A percentile compares a stretch with the other conserved stretches of the same genome.
These are phyloP conservation scores for Styphnolobium japonicum DNA, from an alignment of 306 rosid genomes.

Conservation along the genomic window DNA sequence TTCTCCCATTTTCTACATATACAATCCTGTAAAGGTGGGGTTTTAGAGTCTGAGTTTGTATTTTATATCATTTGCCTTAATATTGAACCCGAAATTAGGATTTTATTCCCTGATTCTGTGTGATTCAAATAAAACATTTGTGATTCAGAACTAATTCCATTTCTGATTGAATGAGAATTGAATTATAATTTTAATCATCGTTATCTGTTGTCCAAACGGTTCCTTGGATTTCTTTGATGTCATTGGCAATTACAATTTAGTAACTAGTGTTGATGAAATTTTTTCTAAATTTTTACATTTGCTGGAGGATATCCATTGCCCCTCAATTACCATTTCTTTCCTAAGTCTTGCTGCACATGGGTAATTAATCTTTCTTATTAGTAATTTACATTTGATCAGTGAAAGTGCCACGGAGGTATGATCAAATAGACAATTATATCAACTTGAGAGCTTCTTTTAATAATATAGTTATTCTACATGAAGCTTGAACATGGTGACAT, in stretches of 20 bases:
- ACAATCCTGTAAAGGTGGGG: no score
- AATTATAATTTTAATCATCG: no score
- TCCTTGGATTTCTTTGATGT: conserved; percentile 24
- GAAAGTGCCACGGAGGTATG: neutral
- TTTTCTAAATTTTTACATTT: conserved; percentile 20
- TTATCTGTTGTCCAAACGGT: neutral
- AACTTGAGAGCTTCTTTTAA: conserved; percentile 13
- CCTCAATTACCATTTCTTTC: conserved; percentile 89
- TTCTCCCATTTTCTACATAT: no score
- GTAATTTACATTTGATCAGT: neutral
- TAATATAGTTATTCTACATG: conserved; percentile 44
- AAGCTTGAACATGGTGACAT: conserved; percentile 95
- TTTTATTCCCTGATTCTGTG: no score
- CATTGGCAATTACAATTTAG: neutral
- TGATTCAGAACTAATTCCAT: no score
- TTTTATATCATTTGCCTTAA: no score
- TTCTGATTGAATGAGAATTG: no score
- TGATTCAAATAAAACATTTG: no score
- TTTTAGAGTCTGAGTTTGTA: no score
- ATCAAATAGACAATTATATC: neutral
- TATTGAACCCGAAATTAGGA: no score
- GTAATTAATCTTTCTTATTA: conserved; percentile 25
- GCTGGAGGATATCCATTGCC: conserved; percentile 97
- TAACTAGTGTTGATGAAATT: neutral
- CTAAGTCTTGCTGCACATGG: conserved; percentile 99